phyloP scores from a whole-genome alignment of 2,329 filamentous ascomycete genomes.

The Pestalotiopsis sp. region DNA sequence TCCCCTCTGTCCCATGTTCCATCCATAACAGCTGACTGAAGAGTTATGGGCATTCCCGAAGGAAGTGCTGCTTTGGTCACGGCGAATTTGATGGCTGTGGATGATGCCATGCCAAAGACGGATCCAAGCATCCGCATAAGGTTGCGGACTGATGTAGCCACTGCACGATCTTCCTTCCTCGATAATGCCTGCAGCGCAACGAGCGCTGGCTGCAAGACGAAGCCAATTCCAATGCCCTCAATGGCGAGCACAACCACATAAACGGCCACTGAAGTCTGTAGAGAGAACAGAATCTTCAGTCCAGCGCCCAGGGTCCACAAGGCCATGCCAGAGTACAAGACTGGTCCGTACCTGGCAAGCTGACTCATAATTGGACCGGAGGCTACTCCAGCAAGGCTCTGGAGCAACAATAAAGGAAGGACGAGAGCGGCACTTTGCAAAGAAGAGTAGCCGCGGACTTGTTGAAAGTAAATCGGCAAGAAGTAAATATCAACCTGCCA shows the following conservation, averaged over 20 bases:
- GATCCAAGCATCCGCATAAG: constrained; percentile 26
- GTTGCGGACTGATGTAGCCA: constrained; percentile 28
- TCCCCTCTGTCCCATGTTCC: constrained; percentile 20
- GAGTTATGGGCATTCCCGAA: constrained; percentile 11
- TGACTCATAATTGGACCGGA: constrained; percentile 25
- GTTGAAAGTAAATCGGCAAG: constrained; percentile 28
- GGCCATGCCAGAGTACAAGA: constrained; percentile 21
- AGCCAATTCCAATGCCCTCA: constrained; percentile 29
- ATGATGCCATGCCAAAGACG: constrained; percentile 23
- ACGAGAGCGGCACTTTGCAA: constrained; percentile 25
- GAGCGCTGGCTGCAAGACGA: constrained; percentile 27
- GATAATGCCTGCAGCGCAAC: constrained; percentile 29
- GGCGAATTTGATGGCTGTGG: constrained; percentile 17
- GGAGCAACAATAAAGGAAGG: constrained; percentile 24
- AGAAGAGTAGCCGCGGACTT: constrained; percentile 22
- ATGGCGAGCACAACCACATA: constrained; percentile 24
- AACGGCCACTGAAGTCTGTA: constrained; percentile 18
- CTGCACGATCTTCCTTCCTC: constrained; percentile 24
- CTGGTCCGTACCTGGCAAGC: constrained; percentile 19
- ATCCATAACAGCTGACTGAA: constrained; percentile 18
- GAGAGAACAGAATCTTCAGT: constrained; percentile 26
- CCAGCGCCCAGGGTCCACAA: constrained; percentile 27
- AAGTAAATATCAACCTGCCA: constrained; percentile 48
- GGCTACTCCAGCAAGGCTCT: constrained; percentile 21
- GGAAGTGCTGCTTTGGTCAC: constrained; percentile 18